phyloP scores from a whole-genome alignment of 192 early-diverging fungal genomes.

The Backusella morwellensis region DNA sequence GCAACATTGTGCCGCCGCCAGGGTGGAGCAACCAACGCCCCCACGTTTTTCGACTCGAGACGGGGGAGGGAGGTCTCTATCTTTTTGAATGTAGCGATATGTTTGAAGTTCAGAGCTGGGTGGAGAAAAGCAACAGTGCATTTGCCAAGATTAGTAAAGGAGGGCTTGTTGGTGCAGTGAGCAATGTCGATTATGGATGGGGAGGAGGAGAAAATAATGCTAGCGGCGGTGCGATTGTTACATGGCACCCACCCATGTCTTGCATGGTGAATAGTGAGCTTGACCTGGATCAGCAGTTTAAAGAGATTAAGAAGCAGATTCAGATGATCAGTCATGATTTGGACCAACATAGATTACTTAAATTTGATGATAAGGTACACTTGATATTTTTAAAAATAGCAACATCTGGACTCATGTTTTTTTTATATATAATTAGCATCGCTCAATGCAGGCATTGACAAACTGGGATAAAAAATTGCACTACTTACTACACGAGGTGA shows the following conservation, averaged over 20 bases:
- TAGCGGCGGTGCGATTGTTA: background rate
- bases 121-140: background rate
- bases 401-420: background rate
- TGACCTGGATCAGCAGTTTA: background rate
- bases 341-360: background rate
- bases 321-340: background rate
- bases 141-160: constrained; percentile 1
- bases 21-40: constrained; percentile 5
- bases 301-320: background rate
- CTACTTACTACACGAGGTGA: background rate
- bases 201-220: background rate
- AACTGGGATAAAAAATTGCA: constrained; percentile 14
- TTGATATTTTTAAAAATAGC: background rate
- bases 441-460: constrained; percentile 2
- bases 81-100: constrained; percentile 7
- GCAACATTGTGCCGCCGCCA: background rate
- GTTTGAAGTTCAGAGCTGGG: constrained; percentile 7
- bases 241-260: background rate
- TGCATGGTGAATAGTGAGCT: constrained; percentile 12
- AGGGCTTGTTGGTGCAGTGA: background rate
- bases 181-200: constrained; percentile 12
- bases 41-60: constrained; percentile 6
- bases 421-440: background rate
- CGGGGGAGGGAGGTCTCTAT: background rate
- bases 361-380: constrained; percentile 2